Evolutionary conservation across 495 filamentous ascomycete species (phyloP).

Genomic region (Opeltia flavorubescens): DNA sequence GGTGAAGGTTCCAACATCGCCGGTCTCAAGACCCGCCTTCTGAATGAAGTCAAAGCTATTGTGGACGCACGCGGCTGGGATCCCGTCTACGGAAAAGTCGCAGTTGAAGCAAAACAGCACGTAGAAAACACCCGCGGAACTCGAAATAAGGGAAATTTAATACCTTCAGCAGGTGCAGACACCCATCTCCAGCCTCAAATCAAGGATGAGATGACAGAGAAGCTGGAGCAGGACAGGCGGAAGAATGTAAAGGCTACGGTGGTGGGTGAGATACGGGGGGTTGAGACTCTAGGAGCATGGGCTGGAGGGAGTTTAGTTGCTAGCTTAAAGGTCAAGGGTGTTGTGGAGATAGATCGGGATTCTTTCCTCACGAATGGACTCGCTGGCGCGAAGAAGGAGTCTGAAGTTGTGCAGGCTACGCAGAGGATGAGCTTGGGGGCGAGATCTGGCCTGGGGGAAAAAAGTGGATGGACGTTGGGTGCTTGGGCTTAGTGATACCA

Average conservation of each 20-base stretch:
- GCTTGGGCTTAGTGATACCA: conserved; percentile 44
- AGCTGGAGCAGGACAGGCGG: conserved; percentile 36
- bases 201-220: conserved; percentile 49
- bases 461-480: conserved; percentile 65
- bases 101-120: conserved; percentile 39
- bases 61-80: conserved; percentile 64
- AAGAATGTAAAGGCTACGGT: conserved; percentile 30
- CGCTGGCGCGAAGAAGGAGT: conserved; percentile 51
- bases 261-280: conserved; percentile 51
- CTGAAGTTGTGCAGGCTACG: conserved; percentile 40
- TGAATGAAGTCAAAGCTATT: conserved; percentile 55
- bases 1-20: conserved; percentile 71
- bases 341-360: conserved; percentile 77
- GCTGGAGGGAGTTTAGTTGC: conserved; percentile 72
- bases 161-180: background rate
- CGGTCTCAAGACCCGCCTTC: conserved; percentile 65
- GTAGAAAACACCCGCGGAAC: conserved; percentile 30
- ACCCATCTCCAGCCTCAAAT: conserved; percentile 29
- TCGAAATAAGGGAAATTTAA: conserved; percentile 6
- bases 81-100: conserved; percentile 46
- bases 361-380: conserved; percentile 65
- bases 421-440: conserved; percentile 48
- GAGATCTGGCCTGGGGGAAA: conserved; percentile 37
- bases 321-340: conserved; percentile 60
- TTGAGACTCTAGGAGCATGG: conserved; percentile 82